These are phyloP conservation scores for Rhodotorula babjevae DNA, from an alignment of 768 basidiomycete species.

Conservation along the genomic window DNA sequence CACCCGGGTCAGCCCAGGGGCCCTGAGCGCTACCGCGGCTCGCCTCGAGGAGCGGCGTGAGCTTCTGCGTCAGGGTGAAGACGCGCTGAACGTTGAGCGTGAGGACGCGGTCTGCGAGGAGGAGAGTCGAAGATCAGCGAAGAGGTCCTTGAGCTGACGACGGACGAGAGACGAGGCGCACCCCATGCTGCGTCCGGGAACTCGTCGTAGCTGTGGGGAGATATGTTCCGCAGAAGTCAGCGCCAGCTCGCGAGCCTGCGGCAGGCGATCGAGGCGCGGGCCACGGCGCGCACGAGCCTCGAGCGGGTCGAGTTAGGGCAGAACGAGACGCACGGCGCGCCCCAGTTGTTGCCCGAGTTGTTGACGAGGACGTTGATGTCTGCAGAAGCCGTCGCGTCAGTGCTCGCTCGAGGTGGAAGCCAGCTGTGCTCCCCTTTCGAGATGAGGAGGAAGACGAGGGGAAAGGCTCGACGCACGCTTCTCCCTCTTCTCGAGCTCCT, in stretches of 20 bases:
- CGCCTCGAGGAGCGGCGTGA: slow-evolving; percentile 56
- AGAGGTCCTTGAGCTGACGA: no score
- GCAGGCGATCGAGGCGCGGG: no score
- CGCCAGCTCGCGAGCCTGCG: no score
- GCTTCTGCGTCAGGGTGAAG: slow-evolving; percentile 61
- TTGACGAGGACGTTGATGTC: slow-evolving; percentile 53
- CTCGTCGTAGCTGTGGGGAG: slow-evolving; percentile 19
- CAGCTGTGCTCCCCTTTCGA: slow-evolving; percentile 36
- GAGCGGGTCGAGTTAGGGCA: no score
- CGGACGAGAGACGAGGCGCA: background rate
- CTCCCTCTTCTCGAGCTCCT: slow-evolving; percentile 56
- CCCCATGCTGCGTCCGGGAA: slow-evolving; percentile 33
- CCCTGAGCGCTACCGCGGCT: slow-evolving; percentile 48
- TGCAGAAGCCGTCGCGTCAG: background rate
- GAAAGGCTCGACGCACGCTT: slow-evolving; percentile 45
- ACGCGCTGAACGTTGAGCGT: slow-evolving; percentile 62
- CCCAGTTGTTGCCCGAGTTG: slow-evolving; percentile 63
- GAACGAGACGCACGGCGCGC: slow-evolving; percentile 34
- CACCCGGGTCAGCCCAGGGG: slow-evolving; percentile 60
- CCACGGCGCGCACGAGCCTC: no score
- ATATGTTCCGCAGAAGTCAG: no score
- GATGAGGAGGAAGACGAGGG: background rate
- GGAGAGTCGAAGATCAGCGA: background rate
- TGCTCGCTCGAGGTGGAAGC: background rate
- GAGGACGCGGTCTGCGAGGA: slow-evolving; percentile 52